phyloP scores from a whole-genome alignment of 805 yeast species.

The Jamesozyma piceae region DNA sequence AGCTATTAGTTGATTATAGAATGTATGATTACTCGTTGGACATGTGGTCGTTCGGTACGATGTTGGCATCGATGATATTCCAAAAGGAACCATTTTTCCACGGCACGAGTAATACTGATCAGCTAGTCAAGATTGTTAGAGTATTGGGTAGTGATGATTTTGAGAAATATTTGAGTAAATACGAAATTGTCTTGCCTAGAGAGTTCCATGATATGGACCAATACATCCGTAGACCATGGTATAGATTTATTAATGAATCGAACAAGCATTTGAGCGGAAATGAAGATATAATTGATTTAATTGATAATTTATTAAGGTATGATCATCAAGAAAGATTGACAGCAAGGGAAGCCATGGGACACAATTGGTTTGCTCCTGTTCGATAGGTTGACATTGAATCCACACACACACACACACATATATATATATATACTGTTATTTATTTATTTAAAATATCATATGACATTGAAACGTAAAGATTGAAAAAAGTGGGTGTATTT shows the following conservation, averaged over 20 bases:
- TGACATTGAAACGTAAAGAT: background rate
- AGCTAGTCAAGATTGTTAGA: slow-evolving; percentile 78
- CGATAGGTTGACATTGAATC: slow-evolving; percentile 4
- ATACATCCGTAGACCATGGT: slow-evolving; percentile 83
- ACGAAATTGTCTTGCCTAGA: slow-evolving; percentile 57
- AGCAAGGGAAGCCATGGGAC: slow-evolving; percentile 80
- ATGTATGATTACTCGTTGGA: slow-evolving; percentile 88
- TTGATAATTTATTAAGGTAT: slow-evolving; percentile 69
- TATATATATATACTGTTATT: background rate
- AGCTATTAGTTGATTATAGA: slow-evolving; percentile 72
- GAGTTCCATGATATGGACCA: slow-evolving; percentile 73
- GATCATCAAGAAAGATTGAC: slow-evolving; percentile 86
- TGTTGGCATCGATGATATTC: slow-evolving; percentile 83
- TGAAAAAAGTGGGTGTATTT: background rate
- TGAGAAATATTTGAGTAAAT: slow-evolving; percentile 57
- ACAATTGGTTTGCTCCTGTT: slow-evolving; percentile 30
- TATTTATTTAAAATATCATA: no score
- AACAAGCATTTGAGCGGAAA: slow-evolving; percentile 56
- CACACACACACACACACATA: background rate
- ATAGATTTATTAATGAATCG: slow-evolving; percentile 55
- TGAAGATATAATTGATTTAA: slow-evolving; percentile 68
- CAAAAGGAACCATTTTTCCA: slow-evolving; percentile 88
- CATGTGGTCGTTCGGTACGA: slow-evolving; percentile 90
- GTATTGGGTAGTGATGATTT: slow-evolving; percentile 81
- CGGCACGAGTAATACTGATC: slow-evolving; percentile 86